These are phyloP conservation scores for Saccharomycopsis sp. DNA, from an alignment of 805 yeast genomes.

Conservation along the genomic window DNA sequence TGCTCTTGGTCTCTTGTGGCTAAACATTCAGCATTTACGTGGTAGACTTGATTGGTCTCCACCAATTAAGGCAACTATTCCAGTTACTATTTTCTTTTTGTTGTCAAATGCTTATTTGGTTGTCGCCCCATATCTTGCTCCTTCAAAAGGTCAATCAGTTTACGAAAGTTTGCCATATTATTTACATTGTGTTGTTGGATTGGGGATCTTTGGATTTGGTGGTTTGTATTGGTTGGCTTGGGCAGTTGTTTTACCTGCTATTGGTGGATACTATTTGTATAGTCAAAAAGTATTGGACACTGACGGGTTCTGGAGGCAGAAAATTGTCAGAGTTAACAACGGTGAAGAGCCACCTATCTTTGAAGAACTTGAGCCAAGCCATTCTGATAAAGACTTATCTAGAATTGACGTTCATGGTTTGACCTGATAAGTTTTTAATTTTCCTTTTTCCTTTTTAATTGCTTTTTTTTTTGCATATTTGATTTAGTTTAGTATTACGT, in stretches of 20 bases:
- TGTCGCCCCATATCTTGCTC: constrained; percentile 76
- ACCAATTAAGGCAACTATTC: constrained; percentile 57
- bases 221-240: constrained; percentile 60
- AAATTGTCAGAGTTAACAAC: constrained; percentile 37
- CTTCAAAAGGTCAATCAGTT: constrained; percentile 56
- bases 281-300: constrained; percentile 49
- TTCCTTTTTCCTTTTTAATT: background rate
- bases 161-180: constrained; percentile 69
- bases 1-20: constrained; percentile 53
- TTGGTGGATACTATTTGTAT: constrained; percentile 45
- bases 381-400: background rate
- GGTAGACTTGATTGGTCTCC: constrained; percentile 61
- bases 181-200: constrained; percentile 74
- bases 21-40: constrained; percentile 44
- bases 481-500: background rate
- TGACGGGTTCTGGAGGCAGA: constrained; percentile 70
- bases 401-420: background rate
- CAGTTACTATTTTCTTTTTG: constrained; percentile 58
- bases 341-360: constrained; percentile 22
- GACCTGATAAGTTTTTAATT: background rate
- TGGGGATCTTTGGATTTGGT: constrained; percentile 67
- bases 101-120: constrained; percentile 61
- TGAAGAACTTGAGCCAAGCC: background rate
- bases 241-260: constrained; percentile 50
- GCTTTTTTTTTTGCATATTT: background rate